These are phyloP conservation scores for Choiromyces venosus DNA, from an alignment of 495 filamentous ascomycete species.

Conservation along the genomic window DNA sequence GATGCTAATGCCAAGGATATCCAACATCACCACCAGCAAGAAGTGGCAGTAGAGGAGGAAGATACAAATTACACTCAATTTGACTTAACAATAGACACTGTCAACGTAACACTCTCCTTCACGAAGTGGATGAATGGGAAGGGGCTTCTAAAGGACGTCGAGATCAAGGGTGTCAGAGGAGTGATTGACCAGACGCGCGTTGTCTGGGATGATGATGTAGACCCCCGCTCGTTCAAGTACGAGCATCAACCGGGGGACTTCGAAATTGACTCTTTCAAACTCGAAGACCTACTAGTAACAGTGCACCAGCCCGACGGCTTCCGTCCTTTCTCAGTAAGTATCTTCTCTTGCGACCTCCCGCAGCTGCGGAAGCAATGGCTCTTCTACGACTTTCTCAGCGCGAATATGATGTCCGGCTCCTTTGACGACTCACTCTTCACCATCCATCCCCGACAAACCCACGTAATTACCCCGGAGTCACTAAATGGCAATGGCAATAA, in stretches of 20 bases:
- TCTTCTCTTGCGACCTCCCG: conserved; percentile 90
- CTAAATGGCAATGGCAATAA: conserved; percentile 48
- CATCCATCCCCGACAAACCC: conserved; percentile 87
- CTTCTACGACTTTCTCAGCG: conserved; percentile 94
- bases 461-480: conserved; percentile 52
- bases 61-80: conserved; percentile 98
- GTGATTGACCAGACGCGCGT: conserved; percentile 85
- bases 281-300: conserved; percentile 88
- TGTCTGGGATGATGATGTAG: conserved; percentile 63
- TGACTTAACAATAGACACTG: conserved; percentile 86
- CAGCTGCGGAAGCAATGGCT: conserved; percentile 92
- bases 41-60: conserved; percentile 56
- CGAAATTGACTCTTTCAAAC: conserved; percentile 90
- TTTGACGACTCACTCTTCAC: conserved; percentile 95
- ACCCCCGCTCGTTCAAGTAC: conserved; percentile 81
- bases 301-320: conserved; percentile 86
- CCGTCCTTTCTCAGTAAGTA: conserved; percentile 87
- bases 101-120: conserved; percentile 96
- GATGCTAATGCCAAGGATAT: conserved; percentile 42
- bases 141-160: conserved; percentile 82
- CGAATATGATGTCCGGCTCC: conserved; percentile 91
- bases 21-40: conserved; percentile 31
- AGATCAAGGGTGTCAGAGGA: conserved; percentile 92
- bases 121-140: conserved; percentile 97
- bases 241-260: conserved; percentile 90